These are phyloP conservation scores for Ogataea salicorniae DNA, from an alignment of 805 yeast genomes.

Conservation along the genomic window DNA sequence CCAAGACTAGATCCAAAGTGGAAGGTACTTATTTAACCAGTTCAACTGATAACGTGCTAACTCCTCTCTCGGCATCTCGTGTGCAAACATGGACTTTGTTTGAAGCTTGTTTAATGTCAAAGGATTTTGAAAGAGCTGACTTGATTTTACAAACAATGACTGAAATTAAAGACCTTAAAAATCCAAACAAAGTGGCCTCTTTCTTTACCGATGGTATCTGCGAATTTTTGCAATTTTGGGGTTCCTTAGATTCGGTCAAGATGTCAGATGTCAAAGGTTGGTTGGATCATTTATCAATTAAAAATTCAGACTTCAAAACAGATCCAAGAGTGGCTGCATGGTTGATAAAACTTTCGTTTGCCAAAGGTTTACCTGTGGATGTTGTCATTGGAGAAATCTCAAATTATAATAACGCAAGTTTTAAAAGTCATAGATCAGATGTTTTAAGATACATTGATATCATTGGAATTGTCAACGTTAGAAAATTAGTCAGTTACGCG, in stretches of 20 bases:
- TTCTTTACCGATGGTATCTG: conserved; percentile 65
- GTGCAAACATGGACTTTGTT: conserved; percentile 55
- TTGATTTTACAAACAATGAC: conserved; percentile 59
- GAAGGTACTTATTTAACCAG: conserved; percentile 11
- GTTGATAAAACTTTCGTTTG: conserved; percentile 23
- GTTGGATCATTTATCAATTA: conserved; percentile 18
- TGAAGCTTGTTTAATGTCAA: conserved; percentile 69
- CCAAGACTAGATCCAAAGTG: conserved; percentile 1
- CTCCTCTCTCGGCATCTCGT: conserved; percentile 21
- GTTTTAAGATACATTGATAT: conserved; percentile 41
- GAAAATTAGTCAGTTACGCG: conserved; percentile 30
- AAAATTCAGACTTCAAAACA: conserved; percentile 15
- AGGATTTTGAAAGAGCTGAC: conserved; percentile 65
- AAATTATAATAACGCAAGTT: conserved; percentile 10
- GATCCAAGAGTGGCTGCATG: conserved; percentile 29
- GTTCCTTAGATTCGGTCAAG: conserved; percentile 23
- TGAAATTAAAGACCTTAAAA: conserved; percentile 34
- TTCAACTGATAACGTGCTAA: conserved; percentile 23
- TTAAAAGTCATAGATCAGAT: conserved; percentile 27
- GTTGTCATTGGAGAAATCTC: conserved; percentile 16
- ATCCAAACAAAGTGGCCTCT: conserved; percentile 17
- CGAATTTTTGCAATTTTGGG: conserved; percentile 45
- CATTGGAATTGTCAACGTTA: conserved; percentile 39
- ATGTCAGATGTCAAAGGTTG: conserved; percentile 21
- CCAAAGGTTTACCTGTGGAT: conserved; percentile 14